phyloP scores from a whole-genome alignment of 139 green algal genomes.

The Chlorella sp. region DNA sequence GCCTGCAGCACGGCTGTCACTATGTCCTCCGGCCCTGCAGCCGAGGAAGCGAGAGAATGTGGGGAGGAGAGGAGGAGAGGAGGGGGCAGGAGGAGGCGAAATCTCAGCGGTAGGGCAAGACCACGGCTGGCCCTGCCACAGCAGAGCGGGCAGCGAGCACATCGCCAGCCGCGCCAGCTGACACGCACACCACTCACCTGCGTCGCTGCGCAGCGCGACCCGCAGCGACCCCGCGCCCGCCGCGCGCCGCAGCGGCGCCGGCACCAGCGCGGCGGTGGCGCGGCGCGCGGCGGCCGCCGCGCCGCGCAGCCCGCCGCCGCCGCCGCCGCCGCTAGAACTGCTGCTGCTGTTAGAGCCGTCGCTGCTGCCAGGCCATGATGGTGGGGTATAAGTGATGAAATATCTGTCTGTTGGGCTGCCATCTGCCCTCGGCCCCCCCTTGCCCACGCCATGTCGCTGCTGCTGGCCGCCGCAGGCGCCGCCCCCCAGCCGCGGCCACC shows the following conservation, averaged over 20 bases:
- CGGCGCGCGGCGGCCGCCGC: no score
- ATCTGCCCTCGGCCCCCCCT: not conserved
- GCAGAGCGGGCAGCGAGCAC: not conserved
- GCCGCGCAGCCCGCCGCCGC: not conserved
- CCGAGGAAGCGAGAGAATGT: not conserved
- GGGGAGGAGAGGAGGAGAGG: not conserved
- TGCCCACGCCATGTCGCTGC: not conserved
- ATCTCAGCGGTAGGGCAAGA: not conserved
- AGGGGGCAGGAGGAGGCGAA: not conserved
- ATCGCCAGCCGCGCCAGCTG: not conserved
- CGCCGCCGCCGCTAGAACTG: not conserved
- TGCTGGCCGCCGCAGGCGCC: not conserved
- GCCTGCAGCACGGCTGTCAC: slow-evolving; percentile 64
- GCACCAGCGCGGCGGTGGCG: slow-evolving; percentile 3
- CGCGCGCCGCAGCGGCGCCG: no score
- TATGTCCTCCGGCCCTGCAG: slow-evolving; percentile 43
- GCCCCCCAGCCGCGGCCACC: not conserved
- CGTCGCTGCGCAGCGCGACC: slow-evolving; percentile 4
- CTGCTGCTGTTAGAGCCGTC: not conserved
- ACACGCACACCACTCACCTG: not conserved
- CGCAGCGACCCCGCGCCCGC: slow-evolving; percentile 2
- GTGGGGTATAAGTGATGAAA: not conserved
- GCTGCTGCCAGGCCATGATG: not conserved
- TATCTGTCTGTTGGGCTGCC: not conserved
- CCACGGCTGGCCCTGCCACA: not conserved